phyloP scores from a whole-genome alignment of 2,329 filamentous ascomycete species.

The Claviceps maximensis region DNA sequence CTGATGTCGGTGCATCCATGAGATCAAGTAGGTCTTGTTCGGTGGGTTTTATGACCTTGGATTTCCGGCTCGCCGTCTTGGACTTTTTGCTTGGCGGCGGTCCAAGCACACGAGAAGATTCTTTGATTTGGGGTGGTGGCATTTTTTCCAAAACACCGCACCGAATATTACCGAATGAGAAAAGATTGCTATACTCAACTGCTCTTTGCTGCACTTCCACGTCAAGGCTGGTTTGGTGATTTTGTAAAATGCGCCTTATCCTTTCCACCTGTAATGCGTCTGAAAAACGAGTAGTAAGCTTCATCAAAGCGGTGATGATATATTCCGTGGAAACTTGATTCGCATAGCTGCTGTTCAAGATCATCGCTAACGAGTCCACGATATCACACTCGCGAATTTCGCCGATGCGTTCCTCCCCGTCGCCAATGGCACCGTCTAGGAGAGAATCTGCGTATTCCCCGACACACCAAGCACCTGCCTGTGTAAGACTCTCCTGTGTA shows the following conservation, averaged over 20 bases:
- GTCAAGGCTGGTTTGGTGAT: slow-evolving; percentile 74
- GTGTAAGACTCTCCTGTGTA: slow-evolving; percentile 86
- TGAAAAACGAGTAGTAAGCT: slow-evolving; percentile 76
- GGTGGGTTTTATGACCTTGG: slow-evolving; percentile 66
- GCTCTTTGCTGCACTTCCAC: slow-evolving; percentile 93
- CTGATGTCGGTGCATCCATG: slow-evolving; percentile 58
- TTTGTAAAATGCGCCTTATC: slow-evolving; percentile 62
- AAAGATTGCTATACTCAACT: slow-evolving; percentile 92
- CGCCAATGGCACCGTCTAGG: slow-evolving; percentile 79
- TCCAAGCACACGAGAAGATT: slow-evolving; percentile 82
- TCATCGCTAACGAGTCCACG: slow-evolving; percentile 81
- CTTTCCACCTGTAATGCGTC: slow-evolving; percentile 79
- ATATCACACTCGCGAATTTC: slow-evolving; percentile 78
- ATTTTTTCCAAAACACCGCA: slow-evolving; percentile 91
- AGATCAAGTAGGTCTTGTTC: slow-evolving; percentile 90
- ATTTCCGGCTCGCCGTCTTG: slow-evolving; percentile 59
- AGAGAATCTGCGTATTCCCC: slow-evolving; percentile 91
- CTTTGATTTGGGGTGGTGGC: slow-evolving; percentile 92
- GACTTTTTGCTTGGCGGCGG: slow-evolving; percentile 55
- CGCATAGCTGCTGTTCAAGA: slow-evolving; percentile 88
- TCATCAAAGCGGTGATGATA: slow-evolving; percentile 89
- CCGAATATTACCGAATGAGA: slow-evolving; percentile 75
- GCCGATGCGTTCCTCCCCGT: slow-evolving; percentile 78
- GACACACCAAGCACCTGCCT: slow-evolving; percentile 93
- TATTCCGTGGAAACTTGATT: slow-evolving; percentile 89